Evolutionary conservation across 768 basidiomycete genomes (phyloP), one percentile per base, ranked within the genome.

Genomic region (Collybia mongolica): DNA sequence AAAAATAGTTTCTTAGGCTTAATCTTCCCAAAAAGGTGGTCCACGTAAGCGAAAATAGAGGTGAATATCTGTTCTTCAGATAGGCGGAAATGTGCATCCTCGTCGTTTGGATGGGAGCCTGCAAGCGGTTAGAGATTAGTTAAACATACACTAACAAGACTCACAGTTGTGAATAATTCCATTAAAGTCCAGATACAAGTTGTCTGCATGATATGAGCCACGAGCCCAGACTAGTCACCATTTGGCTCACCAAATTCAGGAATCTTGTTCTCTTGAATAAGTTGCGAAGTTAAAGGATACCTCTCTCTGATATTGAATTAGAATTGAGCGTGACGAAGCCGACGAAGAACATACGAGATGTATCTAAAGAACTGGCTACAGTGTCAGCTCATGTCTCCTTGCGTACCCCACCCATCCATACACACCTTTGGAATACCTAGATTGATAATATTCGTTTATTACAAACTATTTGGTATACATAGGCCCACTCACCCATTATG

Each of bases 1-100:
- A 97, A 98, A 69, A 98, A 98, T 11, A 97, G 74, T 64, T 98
- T 97, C 77, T 92, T 88, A 0, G 97, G 97, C 66, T 95, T 98
- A 54, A 99, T 98, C 73, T 95, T 98, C 24, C 86, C 82, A 69
- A 99, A 99, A 6, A 99, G 77, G 62, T 93, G 90, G 72, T 98
- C 94, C 52, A 98, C 93, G 72, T 99, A 99, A 47, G 92, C 77
- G 63, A 98, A 98, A 60, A 98, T 94, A 28, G 93, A 88, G 1
- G 97, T 92, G 69, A 94, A 95, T 72, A 98, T 98, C 67, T 96
- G 91, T 67, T 96, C 91, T 70, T 99, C 97, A 11, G 94, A 86
- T 59, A 98, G 75, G 52, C 96, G 87, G 70, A 95, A 98, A 70
- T 97, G 93, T 8, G 92, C 88, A 66, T 98, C 93, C 52, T 87